A percentile compares a stretch with the other conserved stretches of the same genome.
Evolutionary conservation across 2,329 filamentous ascomycete species (phyloP).

Genomic region (Thelonectria olida): DNA sequence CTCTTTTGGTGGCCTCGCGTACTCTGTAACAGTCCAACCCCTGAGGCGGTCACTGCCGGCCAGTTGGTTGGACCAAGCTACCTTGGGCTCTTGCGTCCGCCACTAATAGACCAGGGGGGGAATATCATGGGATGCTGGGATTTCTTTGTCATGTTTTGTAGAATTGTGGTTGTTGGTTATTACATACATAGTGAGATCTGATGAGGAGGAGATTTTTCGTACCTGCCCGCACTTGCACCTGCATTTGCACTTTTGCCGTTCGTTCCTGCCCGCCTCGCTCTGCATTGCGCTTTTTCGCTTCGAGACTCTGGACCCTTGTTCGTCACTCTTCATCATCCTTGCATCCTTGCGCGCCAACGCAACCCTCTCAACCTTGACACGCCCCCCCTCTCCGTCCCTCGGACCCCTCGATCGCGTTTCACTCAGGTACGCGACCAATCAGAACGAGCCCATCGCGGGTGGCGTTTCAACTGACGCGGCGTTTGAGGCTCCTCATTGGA

Average conservation of each 20-base stretch:
- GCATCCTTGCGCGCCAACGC: conserved; percentile 27
- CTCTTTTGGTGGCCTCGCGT: background rate
- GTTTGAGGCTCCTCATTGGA: conserved; percentile 28
- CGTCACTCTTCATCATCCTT: no score
- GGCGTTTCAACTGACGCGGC: conserved; percentile 31
- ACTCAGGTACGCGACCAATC: conserved; percentile 37
- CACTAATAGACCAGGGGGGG: background rate
- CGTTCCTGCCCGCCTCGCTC: background rate
- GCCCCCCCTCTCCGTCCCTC: no score
- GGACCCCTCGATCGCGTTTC: conserved; percentile 28
- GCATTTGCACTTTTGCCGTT: conserved; percentile 8
- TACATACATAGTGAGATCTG: no score
- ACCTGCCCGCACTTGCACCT: no score
- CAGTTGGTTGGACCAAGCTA: background rate
- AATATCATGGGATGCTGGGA: no score
- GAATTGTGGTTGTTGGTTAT: no score
- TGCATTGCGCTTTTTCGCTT: conserved; percentile 1
- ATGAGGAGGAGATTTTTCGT: no score
- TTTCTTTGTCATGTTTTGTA: no score
- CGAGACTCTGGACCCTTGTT: background rate
- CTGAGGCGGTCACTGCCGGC: background rate
- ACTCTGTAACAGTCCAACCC: background rate
- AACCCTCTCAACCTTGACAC: background rate
- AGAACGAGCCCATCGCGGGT: conserved; percentile 26
- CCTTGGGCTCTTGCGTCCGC: conserved; percentile 2